Evolutionary conservation across 331 rosid genomes (phyloP), one percentile per base, ranked within the genome.

Genomic region (Spiraea crenata): DNA sequence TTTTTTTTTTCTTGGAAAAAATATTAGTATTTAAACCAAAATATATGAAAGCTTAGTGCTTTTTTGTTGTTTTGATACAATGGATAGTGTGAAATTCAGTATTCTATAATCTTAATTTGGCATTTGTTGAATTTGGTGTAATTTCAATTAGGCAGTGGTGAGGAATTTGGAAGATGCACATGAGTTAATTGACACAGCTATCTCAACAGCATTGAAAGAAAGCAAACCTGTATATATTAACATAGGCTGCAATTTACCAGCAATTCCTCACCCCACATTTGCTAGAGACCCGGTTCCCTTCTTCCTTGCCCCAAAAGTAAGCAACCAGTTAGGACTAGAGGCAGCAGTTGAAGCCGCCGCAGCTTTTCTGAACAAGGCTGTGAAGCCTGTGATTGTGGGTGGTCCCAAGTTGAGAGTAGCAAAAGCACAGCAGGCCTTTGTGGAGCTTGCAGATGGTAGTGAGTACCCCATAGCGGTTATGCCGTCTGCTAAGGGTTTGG

Each of bases 261-360:
- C 81, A 71, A 77, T 88, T 74, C 81, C 83, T 44, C 92, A 90
- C 70, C 89, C 96, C 13, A 85, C 98, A 78, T 92, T 92, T 77
- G 76, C 80, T 45, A 79, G 88, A 71, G 96, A 92, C 15, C 98
- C 96, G 0, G 93, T 92, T 38, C 96, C 96, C 6, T 92, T 92
- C 88, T 88, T 48, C 37, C 85, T 88, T 56, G 77, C 88, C 31
- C 93, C 93, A 3, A 83, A 72, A 75, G 52, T 62, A 45, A 92
- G 98, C 78, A 92, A 92, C 69, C 85, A 69, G 6, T 60, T 72
- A 67, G 98, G 96, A 65, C 83, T 92, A 72, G 96, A 88, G 82
- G 96, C 88, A 1, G 98, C 98, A 6, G 96, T 92, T 63, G 98
- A 92, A 64, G 96, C 91, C 67, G 78, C 98, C 0, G 96, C 95